Conservation (phyloP, 2,329 filamentous ascomycete species). For the Clonostachys solani region DNA sequence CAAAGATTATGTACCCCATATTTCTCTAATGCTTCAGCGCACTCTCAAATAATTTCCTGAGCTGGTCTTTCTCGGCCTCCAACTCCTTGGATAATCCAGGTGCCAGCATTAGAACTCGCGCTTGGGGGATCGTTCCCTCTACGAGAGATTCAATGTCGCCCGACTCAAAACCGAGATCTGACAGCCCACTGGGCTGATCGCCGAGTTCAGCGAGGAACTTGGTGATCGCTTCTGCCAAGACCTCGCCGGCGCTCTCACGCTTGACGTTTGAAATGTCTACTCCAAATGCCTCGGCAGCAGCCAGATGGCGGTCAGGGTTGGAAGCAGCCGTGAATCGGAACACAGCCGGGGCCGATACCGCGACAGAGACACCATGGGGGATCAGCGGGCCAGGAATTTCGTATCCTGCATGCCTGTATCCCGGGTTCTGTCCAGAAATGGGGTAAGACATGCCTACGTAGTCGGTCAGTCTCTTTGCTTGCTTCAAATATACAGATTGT, state of each 20-base stretch:
- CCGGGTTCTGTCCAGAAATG: conserved; percentile 88
- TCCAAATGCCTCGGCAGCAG: conserved; percentile 85
- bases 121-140: conserved; percentile 92
- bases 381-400: conserved; percentile 74
- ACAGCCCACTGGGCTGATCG: conserved; percentile 85
- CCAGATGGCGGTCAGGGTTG: conserved; percentile 87
- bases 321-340: conserved; percentile 90
- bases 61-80: conserved; percentile 66
- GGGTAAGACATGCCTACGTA: conserved; percentile 85
- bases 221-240: conserved; percentile 77
- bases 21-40: conserved; percentile 34
- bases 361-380: conserved; percentile 92
- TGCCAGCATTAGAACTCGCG: conserved; percentile 84
- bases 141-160: conserved; percentile 79
- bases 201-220: conserved; percentile 80
- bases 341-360: conserved; percentile 87
- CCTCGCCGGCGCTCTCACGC: conserved; percentile 82
- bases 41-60: conserved; percentile 64
- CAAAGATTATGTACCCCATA: not conserved
- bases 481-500: not conserved
- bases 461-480: not conserved
- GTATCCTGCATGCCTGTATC: conserved; percentile 88
- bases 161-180: conserved; percentile 72
- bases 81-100: conserved; percentile 72
- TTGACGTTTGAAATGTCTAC: conserved; percentile 87